Base-by-base conservation (phyloP, 768 basidiomycete species). In the Pleurotus tuber-regium region DNA sequence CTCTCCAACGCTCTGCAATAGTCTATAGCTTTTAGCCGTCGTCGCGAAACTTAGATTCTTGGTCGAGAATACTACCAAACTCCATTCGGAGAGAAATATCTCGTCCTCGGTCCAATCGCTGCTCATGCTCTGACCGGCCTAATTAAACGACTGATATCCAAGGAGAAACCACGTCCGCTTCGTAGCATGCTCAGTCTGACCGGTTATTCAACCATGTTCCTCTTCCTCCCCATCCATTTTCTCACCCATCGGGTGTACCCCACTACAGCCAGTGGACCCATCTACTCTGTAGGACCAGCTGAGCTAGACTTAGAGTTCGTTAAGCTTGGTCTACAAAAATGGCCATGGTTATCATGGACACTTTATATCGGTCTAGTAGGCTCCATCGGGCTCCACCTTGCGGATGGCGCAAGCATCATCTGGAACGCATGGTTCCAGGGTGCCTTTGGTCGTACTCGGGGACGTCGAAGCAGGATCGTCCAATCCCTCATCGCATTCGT, bases 51-150 rank as follows among this genome's bases (percentile, higher is more conserved):
- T 7, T 58, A 93, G 89, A 71, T 94, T 38, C 72, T 95, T 10
- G 89, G 90, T 8, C 71, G 91, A 48, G 91, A 92, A 67, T 92
- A 91, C 67, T 94, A 95, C 65, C 89, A 93, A 62, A 87, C 86
- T 0, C 51, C 69, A 0, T 75, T 84, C 46, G 79, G 80, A 18
- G 90, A 94, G 65, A 79, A 74, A 33, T 79, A 80, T 36, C 79
- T 92, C 10, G 71, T 93, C 8, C 70, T 88, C 18, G 68, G 70
- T 1, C 91, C 92, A 0, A 66, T 95, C n/a, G 69, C 70, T 25
- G 60, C 84, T 7, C 92, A 94, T 61, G 65, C 82, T 18, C 52
- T 79, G 4, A 75, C 87, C 1, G 82, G 80, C 3, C 53, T 79
- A n/a, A 58, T 77, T 6, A 85, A 85, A 55, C 82, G 90, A 2